Evolutionary conservation across 2,329 filamentous ascomycete genomes (phyloP).

Genomic region (Scytalidium lignicola): DNA sequence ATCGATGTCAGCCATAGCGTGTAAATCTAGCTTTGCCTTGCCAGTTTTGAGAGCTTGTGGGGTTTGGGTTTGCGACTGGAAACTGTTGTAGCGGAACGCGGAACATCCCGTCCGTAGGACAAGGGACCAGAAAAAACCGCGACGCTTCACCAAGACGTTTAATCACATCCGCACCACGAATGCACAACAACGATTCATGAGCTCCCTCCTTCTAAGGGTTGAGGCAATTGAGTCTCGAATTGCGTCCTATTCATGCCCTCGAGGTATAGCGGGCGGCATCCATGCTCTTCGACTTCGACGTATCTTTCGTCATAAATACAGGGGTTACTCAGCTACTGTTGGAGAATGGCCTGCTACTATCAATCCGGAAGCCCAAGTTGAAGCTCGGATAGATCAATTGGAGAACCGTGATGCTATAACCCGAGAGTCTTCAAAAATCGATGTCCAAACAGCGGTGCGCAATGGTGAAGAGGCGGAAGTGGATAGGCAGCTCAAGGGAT

Average conservation of each 20-base stretch:
- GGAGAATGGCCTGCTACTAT: neutral
- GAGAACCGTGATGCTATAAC: neutral
- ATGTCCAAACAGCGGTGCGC: neutral
- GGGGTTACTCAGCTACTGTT: neutral
- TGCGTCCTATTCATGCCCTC: slow-evolving; percentile 16
- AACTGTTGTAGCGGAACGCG: neutral
- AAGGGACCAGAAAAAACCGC: neutral
- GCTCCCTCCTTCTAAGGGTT: slow-evolving; percentile 10
- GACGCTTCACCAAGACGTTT: neutral
- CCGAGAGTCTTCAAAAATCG: neutral
- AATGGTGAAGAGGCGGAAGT: no score
- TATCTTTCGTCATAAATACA: slow-evolving; percentile 3
- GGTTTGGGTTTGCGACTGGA: neutral
- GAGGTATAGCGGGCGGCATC: slow-evolving; percentile 16
- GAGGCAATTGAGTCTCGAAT: slow-evolving; percentile 23
- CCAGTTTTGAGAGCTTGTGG: slow-evolving; percentile 1
- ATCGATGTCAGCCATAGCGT: slow-evolving; percentile 75
- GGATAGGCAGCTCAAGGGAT: neutral
- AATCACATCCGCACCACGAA: neutral
- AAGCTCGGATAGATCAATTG: neutral
- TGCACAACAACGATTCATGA: slow-evolving; percentile 10
- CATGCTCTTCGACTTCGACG: slow-evolving; percentile 16
- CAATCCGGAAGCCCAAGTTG: neutral
- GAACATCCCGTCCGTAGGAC: slow-evolving; percentile 1
- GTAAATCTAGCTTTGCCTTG: slow-evolving; percentile 7